Conservation (phyloP, 2,329 filamentous ascomycete species). For the Colletotrichum nymphaeae region DNA sequence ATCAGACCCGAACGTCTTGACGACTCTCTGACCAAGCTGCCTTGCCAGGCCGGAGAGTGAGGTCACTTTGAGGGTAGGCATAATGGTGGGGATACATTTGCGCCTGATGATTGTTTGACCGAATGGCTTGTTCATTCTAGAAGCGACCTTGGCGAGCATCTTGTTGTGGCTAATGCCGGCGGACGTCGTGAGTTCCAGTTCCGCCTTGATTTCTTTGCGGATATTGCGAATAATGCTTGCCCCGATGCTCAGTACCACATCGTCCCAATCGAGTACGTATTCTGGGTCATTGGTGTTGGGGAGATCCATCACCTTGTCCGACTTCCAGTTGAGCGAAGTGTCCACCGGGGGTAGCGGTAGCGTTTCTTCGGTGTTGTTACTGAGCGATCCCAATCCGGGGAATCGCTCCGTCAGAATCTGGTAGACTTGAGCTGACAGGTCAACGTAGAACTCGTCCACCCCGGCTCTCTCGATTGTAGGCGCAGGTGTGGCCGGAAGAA, state of each 20-base stretch:
- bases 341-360: neutral
- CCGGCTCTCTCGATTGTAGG: slow-evolving; percentile 67
- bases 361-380: neutral
- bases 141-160: neutral
- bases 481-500: slow-evolving; percentile 76
- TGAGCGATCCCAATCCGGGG: neutral
- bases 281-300: neutral
- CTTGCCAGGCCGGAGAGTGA: neutral
- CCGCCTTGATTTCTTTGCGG: neutral
- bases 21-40: neutral
- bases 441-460: neutral
- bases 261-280: neutral
- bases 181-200: neutral
- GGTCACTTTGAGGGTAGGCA: neutral
- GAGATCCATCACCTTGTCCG: neutral
- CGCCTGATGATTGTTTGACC: neutral
- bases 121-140: neutral
- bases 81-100: neutral
- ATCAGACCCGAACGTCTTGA: neutral
- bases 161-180: neutral
- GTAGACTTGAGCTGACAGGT: neutral
- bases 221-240: neutral
- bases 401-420: neutral
- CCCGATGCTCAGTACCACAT: neutral
- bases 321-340: neutral